A percentile compares a stretch with the other conserved stretches of the same genome.
These are phyloP conservation scores for Trichoderma orchidacearum DNA, from an alignment of 495 filamentous ascomycete genomes.

Conservation along the genomic window DNA sequence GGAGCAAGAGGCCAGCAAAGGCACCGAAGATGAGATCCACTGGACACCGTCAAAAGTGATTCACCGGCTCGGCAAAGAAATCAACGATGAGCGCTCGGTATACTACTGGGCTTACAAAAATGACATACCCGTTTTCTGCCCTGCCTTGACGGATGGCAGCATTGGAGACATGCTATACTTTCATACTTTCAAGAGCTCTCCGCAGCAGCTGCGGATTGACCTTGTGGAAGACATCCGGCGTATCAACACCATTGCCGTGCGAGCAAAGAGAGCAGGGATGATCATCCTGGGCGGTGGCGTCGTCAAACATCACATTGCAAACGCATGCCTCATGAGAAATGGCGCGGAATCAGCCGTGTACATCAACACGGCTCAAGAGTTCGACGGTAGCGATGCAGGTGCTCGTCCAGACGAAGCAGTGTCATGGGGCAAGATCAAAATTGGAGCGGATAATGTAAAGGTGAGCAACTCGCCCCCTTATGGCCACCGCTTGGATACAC, in stretches of 20 bases:
- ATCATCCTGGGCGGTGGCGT: constrained; percentile 88
- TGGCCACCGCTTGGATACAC: background rate
- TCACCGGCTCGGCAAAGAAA: constrained; percentile 73
- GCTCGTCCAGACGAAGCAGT: constrained; percentile 93
- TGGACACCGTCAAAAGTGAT: constrained; percentile 92
- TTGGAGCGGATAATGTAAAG: constrained; percentile 75
- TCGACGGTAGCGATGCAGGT: constrained; percentile 93
- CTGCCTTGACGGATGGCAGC: constrained; percentile 86
- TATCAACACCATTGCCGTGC: constrained; percentile 79
- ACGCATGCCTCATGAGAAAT: constrained; percentile 92
- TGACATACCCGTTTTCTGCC: constrained; percentile 91
- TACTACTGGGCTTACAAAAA: constrained; percentile 93
- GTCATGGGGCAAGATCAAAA: constrained; percentile 96
- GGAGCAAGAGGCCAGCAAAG: constrained; percentile 70
- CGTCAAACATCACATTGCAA: constrained; percentile 95
- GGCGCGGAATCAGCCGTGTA: constrained; percentile 94
- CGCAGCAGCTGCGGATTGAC: constrained; percentile 64
- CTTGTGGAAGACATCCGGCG: constrained; percentile 80
- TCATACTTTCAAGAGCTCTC: constrained; percentile 79
- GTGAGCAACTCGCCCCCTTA: constrained; percentile 22
- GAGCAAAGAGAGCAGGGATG: constrained; percentile 76
- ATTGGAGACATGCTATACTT: constrained; percentile 97
- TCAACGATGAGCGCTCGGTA: constrained; percentile 76
- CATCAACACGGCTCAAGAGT: constrained; percentile 92
- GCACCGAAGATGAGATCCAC: constrained; percentile 55